These are phyloP conservation scores for Trichoderma sp. DNA, from an alignment of 2,329 filamentous ascomycete species.

Conservation along the genomic window DNA sequence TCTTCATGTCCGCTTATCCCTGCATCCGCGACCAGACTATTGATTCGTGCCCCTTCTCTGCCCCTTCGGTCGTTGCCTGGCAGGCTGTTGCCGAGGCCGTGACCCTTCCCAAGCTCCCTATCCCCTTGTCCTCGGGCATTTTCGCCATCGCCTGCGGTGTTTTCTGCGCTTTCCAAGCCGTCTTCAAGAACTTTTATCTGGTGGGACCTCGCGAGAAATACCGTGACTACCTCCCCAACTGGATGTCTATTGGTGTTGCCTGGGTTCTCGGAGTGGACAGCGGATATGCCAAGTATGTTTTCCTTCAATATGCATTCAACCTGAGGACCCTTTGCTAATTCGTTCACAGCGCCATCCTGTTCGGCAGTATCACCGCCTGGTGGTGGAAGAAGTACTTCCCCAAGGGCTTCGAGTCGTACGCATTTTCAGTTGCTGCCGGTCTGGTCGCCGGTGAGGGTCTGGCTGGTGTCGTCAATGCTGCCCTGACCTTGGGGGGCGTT, in stretches of 20 bases:
- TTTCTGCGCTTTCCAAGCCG: constrained; percentile 53
- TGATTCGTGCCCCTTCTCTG: constrained; percentile 57
- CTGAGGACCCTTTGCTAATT: neutral
- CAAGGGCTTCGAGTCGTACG: constrained; percentile 56
- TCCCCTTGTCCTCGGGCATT: constrained; percentile 56
- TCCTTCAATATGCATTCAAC: neutral
- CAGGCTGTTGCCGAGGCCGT: constrained; percentile 64
- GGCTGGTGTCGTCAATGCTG: constrained; percentile 62
- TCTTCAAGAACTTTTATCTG: constrained; percentile 58
- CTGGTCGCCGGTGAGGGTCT: constrained; percentile 66
- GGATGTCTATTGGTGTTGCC: constrained; percentile 62
- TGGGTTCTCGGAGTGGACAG: constrained; percentile 59
- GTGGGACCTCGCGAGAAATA: constrained; percentile 56
- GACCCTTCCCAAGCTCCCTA: constrained; percentile 58
- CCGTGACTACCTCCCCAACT: constrained; percentile 61
- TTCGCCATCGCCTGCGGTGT: constrained; percentile 59
- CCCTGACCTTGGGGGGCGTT: constrained; percentile 44
- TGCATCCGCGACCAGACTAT: constrained; percentile 59
- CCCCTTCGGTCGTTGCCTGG: constrained; percentile 68
- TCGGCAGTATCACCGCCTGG: constrained; percentile 56
- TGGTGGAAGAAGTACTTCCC: constrained; percentile 57
- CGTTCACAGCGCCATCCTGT: constrained; percentile 49
- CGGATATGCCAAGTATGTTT: constrained; percentile 48
- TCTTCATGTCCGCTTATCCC: constrained; percentile 69
- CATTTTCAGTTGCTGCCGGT: constrained; percentile 62